Evolutionary conservation across 192 early-diverging fungal species (phyloP).

Genomic region (Podila clonocystis): DNA sequence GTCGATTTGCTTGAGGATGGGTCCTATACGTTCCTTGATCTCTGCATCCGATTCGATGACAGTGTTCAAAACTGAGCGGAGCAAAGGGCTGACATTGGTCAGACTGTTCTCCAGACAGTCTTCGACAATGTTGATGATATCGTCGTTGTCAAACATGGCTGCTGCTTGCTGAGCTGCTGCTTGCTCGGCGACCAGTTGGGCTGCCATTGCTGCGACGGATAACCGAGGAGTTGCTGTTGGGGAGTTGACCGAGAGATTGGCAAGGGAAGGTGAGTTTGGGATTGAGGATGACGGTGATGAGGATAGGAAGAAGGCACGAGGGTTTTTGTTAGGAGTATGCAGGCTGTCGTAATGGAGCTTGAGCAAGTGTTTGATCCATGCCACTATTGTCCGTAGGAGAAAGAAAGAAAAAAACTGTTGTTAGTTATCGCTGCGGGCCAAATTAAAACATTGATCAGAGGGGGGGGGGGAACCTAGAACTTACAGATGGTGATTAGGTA

Average conservation of each 20-base stretch:
- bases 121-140: slow-evolving; percentile 42
- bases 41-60: slow-evolving; percentile 39
- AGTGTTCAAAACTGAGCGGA: slow-evolving; percentile 45
- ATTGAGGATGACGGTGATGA: slow-evolving; percentile 14
- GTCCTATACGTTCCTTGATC: slow-evolving; percentile 39
- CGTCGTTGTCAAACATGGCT: slow-evolving; percentile 40
- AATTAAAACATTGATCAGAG: background rate
- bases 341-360: slow-evolving; percentile 27
- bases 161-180: slow-evolving; percentile 8
- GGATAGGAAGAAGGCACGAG: background rate
- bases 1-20: slow-evolving; percentile 34
- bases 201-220: slow-evolving; percentile 29
- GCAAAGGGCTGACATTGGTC: slow-evolving; percentile 36
- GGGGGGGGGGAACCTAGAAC: background rate
- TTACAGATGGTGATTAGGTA: slow-evolving; percentile 41
- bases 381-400: slow-evolving; percentile 10
- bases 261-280: slow-evolving; percentile 5
- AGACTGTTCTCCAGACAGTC: slow-evolving; percentile 35
- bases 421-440: too few species aligned
- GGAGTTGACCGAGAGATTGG: slow-evolving; percentile 8
- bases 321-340: background rate
- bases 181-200: slow-evolving; percentile 29
- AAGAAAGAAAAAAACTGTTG: background rate
- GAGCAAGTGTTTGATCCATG: slow-evolving; percentile 43
- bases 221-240: slow-evolving; percentile 7